Evolutionary conservation across 306 rosid genomes (phyloP), one percentile per base, ranked within the genome.

Genomic region (Citrullus mucosospermus): DNA sequence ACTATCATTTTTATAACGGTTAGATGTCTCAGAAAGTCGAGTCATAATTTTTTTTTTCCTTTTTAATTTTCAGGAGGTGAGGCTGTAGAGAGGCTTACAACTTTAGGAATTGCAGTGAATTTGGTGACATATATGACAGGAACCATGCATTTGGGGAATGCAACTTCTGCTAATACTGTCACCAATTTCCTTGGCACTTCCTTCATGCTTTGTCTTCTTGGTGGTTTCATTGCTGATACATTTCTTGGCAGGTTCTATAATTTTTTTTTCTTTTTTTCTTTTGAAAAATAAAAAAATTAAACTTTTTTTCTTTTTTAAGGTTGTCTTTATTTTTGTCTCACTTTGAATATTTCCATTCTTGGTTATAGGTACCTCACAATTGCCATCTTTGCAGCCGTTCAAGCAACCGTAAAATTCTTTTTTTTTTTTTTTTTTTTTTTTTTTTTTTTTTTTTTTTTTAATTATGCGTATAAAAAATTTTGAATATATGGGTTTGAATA

Each of bases 121-220:
- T 70, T 95, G 84, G 97, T 95, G 32, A 91, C 97, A 4, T 95
- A 95, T 83, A 74, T 95, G 87, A 89, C 95, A 0, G 89, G 78
- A 0, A 88, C 96, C 5, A 92, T 92, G 98, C 96, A 95, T 84
- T 85, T 95, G 87, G 98, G 98, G 56, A 95, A 86, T 83, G 97
- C 96, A 50, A 81, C 81, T 78, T 86, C 98, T 18, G 98, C 98
- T 78, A 95, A 89, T 71, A 85, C 84, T 3, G 97, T 92, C 86
- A 95, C 97, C 75, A 92, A 95, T 82, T 95, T 92, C 81, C 75
- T 91, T 16, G 98, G 97, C 38, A 91, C 97, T 61, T 95, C 98
- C 18, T 92, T 92, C 77, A 91, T 95, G 97, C 92, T 95, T 56
- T 95, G 95, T 80, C 79, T 95, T 62, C 86, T 95, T 22, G 98